A percentile compares a stretch with the other conserved stretches of the same genome.
Conservation (phyloP, 2,329 filamentous ascomycete genomes). For the Arthrobotrys musiformis region DNA sequence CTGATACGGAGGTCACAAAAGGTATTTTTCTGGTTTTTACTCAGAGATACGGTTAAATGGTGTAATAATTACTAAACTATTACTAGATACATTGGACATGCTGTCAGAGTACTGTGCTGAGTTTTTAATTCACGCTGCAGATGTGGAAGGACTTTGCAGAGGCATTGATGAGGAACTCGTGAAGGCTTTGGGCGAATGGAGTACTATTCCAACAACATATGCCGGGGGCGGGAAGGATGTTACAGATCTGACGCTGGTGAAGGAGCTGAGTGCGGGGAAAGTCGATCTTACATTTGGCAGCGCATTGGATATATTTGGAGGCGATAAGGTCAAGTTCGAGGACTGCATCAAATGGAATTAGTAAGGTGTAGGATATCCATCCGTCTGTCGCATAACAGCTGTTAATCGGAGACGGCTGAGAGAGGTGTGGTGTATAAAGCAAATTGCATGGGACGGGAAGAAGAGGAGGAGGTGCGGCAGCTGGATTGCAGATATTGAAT, state of each 20-base stretch:
- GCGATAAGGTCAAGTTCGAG: conserved; percentile 82
- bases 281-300: conserved; percentile 97
- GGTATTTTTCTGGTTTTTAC: too few relatives aligned
- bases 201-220: conserved; percentile 91
- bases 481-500: neutral
- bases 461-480: neutral
- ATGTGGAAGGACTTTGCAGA: conserved; percentile 91
- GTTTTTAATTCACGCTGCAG: conserved; percentile 95
- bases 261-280: conserved; percentile 78
- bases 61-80: conserved; percentile 5
- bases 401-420: neutral
- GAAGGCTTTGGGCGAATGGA: conserved; percentile 80
- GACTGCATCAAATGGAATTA: conserved; percentile 91
- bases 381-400: neutral
- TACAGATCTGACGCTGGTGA: conserved; percentile 83
- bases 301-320: conserved; percentile 94
- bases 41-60: neutral
- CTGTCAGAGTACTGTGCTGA: conserved; percentile 79
- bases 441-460: neutral
- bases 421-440: neutral
- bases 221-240: conserved; percentile 89
- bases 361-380: neutral
- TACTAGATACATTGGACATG: conserved; percentile 57
- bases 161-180: conserved; percentile 91
- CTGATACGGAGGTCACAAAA: conserved; percentile 91